Evolutionary conservation across 1,284 basidiomycete genomes (phyloP), one percentile per base, ranked within the genome.

Genomic region (Naganishia albida): DNA sequence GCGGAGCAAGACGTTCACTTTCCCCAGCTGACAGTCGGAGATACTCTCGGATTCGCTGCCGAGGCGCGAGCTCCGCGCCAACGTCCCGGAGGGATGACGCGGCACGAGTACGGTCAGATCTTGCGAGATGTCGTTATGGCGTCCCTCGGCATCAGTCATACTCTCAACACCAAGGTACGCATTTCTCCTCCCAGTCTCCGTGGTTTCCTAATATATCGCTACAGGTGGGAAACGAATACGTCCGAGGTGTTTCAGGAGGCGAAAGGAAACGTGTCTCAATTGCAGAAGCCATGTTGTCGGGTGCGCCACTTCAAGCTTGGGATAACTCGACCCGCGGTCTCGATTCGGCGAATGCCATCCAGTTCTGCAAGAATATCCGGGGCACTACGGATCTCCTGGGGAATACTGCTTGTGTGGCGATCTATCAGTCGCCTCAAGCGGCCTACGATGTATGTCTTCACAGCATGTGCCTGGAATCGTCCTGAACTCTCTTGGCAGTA

Each of bases 181-280:
- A 7, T 7, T 4, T 4, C 46, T 18, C 10, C n/a, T 8, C 8
- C 8, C 20, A n/a, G 25, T 13, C 30, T 38, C 10, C 20, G 20
- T 30, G 30, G 13, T 23, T 6, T 43, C 3, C 57, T 60, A 20
- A 60, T 48, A 12, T 10, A 25, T 43, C 23, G 2, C 15, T n/a
- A 30, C 26, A 57, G 39, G 64, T 83, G 51, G 81, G 81, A 16
- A 78, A 80, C 70, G 77, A 70, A 48, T 70, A 62, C 44, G 64
- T 83, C 8, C 77, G 82, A 65, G 83, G 83, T 69, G 80, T 84
- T 7, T 80, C 78, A 6, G 83, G 83, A 64, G 83, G 83, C 67
- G 82, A 80, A 76, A 78, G 83, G 25, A 84, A 84, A 73, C 81
- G 83, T 68, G 83, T 84, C 7, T 80, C 82, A 10, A 82, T 84